Evolutionary conservation across 257 asterid species (phyloP).

Genomic region (Nicotiana otophora): DNA sequence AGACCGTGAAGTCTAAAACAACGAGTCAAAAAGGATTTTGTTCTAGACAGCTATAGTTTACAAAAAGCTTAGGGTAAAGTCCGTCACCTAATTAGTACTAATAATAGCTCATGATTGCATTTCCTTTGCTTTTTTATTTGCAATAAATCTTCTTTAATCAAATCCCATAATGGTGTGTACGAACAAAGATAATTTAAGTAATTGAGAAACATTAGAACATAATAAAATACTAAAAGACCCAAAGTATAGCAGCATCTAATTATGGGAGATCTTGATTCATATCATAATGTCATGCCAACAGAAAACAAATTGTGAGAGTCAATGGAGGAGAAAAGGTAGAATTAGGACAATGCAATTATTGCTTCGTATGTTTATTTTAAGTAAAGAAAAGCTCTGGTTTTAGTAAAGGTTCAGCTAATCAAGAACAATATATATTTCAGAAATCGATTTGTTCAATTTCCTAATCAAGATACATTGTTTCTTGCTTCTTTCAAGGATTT

Average conservation of each 20-base stretch:
- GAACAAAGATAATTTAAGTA: background rate
- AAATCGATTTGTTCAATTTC: background rate
- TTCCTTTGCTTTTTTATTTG: background rate
- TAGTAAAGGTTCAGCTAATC: background rate
- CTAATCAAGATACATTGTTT: background rate
- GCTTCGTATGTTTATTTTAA: background rate
- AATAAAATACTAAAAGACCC: background rate
- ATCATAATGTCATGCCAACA: slow-evolving; percentile 8
- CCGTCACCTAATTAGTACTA: background rate
- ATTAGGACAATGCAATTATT: background rate
- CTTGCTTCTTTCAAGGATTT: background rate
- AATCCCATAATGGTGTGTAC: background rate
- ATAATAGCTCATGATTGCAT: background rate
- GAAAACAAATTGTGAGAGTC: slow-evolving; percentile 1
- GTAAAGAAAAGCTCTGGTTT: background rate
- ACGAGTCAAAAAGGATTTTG: background rate
- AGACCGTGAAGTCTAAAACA: background rate
- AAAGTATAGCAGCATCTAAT: slow-evolving; percentile 2
- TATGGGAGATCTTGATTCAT: slow-evolving; percentile 1
- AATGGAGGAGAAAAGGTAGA: background rate
- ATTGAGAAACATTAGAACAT: background rate
- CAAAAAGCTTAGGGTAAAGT: background rate
- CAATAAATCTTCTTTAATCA: background rate
- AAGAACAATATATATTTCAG: background rate
- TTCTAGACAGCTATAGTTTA: background rate